Conservation (phyloP, 1,139 yeast genomes). For the Groenewaldozyma sp. region DNA sequence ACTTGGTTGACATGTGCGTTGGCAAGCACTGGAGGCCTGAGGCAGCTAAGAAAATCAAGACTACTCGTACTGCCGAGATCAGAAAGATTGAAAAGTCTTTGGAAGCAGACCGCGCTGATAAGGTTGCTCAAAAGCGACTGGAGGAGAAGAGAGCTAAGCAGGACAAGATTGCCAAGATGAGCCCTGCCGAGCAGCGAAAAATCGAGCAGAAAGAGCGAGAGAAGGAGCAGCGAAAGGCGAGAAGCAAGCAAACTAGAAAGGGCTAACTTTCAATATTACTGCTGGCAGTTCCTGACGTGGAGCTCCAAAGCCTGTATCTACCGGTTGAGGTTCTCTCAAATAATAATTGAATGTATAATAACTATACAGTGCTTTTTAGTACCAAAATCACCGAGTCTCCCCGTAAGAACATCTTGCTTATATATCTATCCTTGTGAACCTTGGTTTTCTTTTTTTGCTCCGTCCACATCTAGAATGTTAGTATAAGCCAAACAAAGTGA, state of each 20-base stretch:
- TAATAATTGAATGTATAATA: no score
- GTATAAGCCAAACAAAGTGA: background rate
- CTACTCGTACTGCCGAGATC: slow-evolving; percentile 62
- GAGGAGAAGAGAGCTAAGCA: slow-evolving; percentile 55
- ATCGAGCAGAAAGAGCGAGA: slow-evolving; percentile 62
- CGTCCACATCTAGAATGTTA: slow-evolving; percentile 56
- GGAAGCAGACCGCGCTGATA: slow-evolving; percentile 60
- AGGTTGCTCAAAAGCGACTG: slow-evolving; percentile 56
- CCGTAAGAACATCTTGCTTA: slow-evolving; percentile 80
- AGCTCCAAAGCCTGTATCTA: no score
- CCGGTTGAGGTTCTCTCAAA: no score
- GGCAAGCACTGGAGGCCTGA: slow-evolving; percentile 44
- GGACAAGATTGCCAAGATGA: slow-evolving; percentile 46
- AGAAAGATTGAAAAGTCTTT: slow-evolving; percentile 48
- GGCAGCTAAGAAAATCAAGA: slow-evolving; percentile 62
- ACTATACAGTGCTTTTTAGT: slow-evolving; percentile 29
- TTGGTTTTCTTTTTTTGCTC: slow-evolving; percentile 56
- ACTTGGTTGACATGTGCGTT: slow-evolving; percentile 45
- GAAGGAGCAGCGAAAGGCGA: slow-evolving; percentile 44
- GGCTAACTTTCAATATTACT: no score
- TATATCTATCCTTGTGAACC: slow-evolving; percentile 72
- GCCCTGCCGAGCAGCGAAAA: slow-evolving; percentile 56
- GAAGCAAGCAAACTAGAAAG: slow-evolving; percentile 34
- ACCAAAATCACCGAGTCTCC: slow-evolving; percentile 93
- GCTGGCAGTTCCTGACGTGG: no score